Conservation (phyloP, 1,284 basidiomycete species). For the Fistulina hepatica region DNA sequence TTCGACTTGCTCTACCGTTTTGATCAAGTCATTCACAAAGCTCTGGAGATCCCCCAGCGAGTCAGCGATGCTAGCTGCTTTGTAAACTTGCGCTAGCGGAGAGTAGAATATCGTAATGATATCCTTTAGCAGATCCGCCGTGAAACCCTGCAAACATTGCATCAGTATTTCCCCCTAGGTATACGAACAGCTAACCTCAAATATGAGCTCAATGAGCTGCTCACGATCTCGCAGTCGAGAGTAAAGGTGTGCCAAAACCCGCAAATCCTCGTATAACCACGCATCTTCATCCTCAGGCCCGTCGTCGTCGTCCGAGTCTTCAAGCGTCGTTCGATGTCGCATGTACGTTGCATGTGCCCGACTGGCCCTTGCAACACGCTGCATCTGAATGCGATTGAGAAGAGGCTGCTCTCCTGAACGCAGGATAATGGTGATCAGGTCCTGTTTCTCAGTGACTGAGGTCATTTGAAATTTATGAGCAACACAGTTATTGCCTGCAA, state of each 20-base stretch:
- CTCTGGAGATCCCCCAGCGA: constrained; percentile 86
- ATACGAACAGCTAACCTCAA: constrained; percentile 55
- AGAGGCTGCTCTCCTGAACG: constrained; percentile 71
- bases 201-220: constrained; percentile 87
- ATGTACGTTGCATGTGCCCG: constrained; percentile 70
- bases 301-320: constrained; percentile 86
- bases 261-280: constrained; percentile 89
- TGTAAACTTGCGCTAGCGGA: constrained; percentile 96
- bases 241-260: constrained; percentile 69
- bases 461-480: not conserved
- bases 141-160: constrained; percentile 63
- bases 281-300: constrained; percentile 88
- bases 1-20: constrained; percentile 87
- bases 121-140: constrained; percentile 92
- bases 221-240: constrained; percentile 81
- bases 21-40: constrained; percentile 94
- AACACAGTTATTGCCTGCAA: constrained; percentile 1
- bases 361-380: constrained; percentile 66
- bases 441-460: constrained; percentile 63
- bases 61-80: constrained; percentile 94
- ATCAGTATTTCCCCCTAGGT: constrained; percentile 3
- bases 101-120: constrained; percentile 99
- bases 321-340: constrained; percentile 46
- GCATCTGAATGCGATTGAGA: constrained; percentile 66
- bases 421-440: constrained; percentile 76